phyloP scores from a whole-genome alignment of 2,329 filamentous ascomycete genomes.

The Botrytis squamosa region DNA sequence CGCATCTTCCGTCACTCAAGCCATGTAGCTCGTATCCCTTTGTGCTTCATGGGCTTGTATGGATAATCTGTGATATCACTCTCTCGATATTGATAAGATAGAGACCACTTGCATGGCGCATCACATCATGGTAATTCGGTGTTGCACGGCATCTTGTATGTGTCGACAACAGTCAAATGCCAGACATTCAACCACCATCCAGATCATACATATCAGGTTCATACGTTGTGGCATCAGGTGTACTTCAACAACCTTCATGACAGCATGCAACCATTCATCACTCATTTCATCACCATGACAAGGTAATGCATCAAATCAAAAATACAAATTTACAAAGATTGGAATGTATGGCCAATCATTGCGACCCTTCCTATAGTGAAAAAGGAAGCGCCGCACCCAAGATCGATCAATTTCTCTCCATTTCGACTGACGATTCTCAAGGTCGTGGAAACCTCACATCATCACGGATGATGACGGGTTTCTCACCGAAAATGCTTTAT shows the following conservation, averaged over 20 bases:
- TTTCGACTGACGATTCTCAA: conserved; percentile 26
- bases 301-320: neutral
- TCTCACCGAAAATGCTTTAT: conserved; percentile 28
- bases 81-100: neutral
- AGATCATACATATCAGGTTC: neutral
- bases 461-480: conserved; percentile 24
- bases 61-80: neutral
- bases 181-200: neutral
- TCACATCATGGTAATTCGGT: neutral
- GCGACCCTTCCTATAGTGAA: conserved; percentile 24
- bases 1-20: neutral
- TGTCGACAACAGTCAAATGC: neutral
- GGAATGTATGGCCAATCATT: conserved; percentile 27
- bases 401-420: conserved; percentile 26
- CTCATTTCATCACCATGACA: neutral
- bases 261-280: neutral
- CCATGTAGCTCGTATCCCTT: neutral
- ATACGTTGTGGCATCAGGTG: neutral
- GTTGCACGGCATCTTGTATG: neutral
- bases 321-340: conserved; percentile 15
- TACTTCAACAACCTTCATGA: neutral
- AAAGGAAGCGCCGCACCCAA: conserved; percentile 26
- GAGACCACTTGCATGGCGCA: neutral
- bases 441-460: conserved; percentile 27
- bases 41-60: neutral